Percentiles rank a stretch among this genome's conserved stretches.
These are phyloP conservation scores for Ophiocordyceps sinensis DNA, from an alignment of 2,329 filamentous ascomycete genomes.

Conservation along the genomic window DNA sequence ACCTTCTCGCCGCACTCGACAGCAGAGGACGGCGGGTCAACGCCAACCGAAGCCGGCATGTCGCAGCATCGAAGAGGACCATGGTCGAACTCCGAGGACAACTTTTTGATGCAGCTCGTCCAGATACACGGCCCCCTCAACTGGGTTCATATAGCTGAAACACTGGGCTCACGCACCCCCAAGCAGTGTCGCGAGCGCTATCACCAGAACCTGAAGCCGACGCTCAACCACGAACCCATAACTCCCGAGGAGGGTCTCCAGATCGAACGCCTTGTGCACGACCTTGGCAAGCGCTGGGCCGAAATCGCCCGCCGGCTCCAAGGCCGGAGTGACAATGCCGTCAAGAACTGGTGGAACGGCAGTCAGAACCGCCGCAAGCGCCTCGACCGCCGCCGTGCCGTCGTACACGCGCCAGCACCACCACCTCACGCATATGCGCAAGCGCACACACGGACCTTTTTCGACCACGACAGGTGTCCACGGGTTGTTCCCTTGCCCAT, in stretches of 20 bases:
- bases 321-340: slow-evolving; percentile 83
- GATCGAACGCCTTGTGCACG: slow-evolving; percentile 64
- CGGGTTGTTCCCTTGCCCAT: slow-evolving; percentile 3
- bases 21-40: no score
- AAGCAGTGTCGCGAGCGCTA: slow-evolving; percentile 94
- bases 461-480: background rate
- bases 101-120: slow-evolving; percentile 55
- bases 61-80: slow-evolving; percentile 43
- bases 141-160: slow-evolving; percentile 76
- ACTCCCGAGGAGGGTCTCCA: slow-evolving; percentile 51
- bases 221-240: slow-evolving; percentile 60
- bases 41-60: background rate
- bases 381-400: slow-evolving; percentile 9
- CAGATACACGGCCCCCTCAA: slow-evolving; percentile 61
- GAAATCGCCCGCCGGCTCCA: slow-evolving; percentile 74
- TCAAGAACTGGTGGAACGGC: slow-evolving; percentile 98
- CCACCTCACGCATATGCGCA: background rate
- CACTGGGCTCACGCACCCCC: slow-evolving; percentile 63
- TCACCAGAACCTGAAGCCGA: slow-evolving; percentile 80
- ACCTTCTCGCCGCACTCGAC: no score
- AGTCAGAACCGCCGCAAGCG: slow-evolving; percentile 68
- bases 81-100: slow-evolving; percentile 70
- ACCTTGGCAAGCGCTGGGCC: slow-evolving; percentile 81
- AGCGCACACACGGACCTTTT: background rate
- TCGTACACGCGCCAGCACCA: background rate